phyloP scores from a whole-genome alignment of 371 early-diverging fungal genomes.

The Actinomortierella ambigua region DNA sequence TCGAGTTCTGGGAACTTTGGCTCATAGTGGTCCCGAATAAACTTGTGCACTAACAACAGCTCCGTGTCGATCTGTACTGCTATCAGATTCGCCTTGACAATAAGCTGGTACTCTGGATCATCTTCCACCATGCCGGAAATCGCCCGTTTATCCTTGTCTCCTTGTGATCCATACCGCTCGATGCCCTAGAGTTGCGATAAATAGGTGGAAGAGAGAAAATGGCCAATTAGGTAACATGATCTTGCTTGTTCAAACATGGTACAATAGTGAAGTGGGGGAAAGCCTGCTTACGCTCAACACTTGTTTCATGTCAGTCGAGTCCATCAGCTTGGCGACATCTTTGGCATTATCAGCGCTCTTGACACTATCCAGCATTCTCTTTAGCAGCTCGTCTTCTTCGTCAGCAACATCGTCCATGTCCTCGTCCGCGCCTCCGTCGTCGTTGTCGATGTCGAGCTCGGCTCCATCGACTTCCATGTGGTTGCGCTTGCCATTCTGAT shows the following conservation, averaged over 20 bases:
- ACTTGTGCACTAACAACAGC: slow-evolving; percentile 87
- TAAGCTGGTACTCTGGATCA: slow-evolving; percentile 88
- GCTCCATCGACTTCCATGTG: slow-evolving; percentile 15
- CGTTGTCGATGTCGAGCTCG: slow-evolving; percentile 41
- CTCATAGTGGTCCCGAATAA: slow-evolving; percentile 89
- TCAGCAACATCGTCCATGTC: slow-evolving; percentile 48
- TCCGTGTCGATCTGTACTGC: slow-evolving; percentile 89
- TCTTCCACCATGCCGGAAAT: slow-evolving; percentile 71
- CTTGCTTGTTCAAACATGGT: slow-evolving; percentile 18
- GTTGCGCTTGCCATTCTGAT: slow-evolving; percentile 29
- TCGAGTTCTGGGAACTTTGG: slow-evolving; percentile 92
- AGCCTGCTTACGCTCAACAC: slow-evolving; percentile 27
- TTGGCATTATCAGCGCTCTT: slow-evolving; percentile 21
- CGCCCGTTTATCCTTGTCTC: slow-evolving; percentile 44
- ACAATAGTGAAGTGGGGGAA: neutral
- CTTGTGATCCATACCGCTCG: slow-evolving; percentile 52
- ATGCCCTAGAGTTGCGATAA: slow-evolving; percentile 56
- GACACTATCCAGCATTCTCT: slow-evolving; percentile 31
- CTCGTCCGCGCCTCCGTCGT: slow-evolving; percentile 49
- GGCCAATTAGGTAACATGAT: slow-evolving; percentile 6
- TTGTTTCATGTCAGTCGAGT: slow-evolving; percentile 31
- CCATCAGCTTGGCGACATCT: slow-evolving; percentile 46
- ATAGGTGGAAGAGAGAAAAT: slow-evolving; percentile 5
- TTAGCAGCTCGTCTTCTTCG: slow-evolving; percentile 31
- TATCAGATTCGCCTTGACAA: slow-evolving; percentile 87